These are phyloP conservation scores for Myochromella boudieri DNA, from an alignment of 768 basidiomycete genomes.

Conservation along the genomic window DNA sequence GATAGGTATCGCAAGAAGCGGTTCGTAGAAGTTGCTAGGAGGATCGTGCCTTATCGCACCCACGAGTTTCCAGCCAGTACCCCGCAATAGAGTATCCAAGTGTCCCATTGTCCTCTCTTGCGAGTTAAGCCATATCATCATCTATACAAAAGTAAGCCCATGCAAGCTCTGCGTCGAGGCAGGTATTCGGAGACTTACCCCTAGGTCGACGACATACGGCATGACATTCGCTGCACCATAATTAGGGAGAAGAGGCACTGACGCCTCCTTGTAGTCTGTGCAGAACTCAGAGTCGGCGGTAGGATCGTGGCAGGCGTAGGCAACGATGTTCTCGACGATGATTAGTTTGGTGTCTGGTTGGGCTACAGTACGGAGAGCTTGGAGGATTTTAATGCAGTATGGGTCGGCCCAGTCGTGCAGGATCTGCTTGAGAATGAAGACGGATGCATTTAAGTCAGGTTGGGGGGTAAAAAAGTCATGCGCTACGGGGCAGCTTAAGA, in stretches of 20 bases:
- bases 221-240: slow-evolving; percentile 11
- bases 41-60: background rate
- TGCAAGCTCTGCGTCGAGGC: too few relatives aligned
- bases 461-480: slow-evolving; percentile 39
- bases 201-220: slow-evolving; percentile 9
- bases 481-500: slow-evolving; percentile 10
- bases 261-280: slow-evolving; percentile 3
- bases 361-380: slow-evolving; percentile 32
- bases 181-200: background rate
- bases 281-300: background rate
- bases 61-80: slow-evolving; percentile 6
- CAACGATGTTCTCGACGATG: slow-evolving; percentile 34
- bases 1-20: background rate
- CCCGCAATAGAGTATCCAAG: slow-evolving; percentile 2
- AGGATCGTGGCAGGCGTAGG: slow-evolving; percentile 21
- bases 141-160: background rate
- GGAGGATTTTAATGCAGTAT: slow-evolving; percentile 28
- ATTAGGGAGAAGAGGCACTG: slow-evolving; percentile 10
- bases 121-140: slow-evolving; percentile 11
- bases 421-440: slow-evolving; percentile 35
- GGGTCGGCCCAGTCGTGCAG: slow-evolving; percentile 41
- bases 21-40: slow-evolving; percentile 8
- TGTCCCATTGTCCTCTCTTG: slow-evolving; percentile 10
- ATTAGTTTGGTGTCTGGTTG: slow-evolving; percentile 32
- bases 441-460: slow-evolving; percentile 30